phyloP scores from a whole-genome alignment of 441 rosid species.

The Brassica hybrid region DNA sequence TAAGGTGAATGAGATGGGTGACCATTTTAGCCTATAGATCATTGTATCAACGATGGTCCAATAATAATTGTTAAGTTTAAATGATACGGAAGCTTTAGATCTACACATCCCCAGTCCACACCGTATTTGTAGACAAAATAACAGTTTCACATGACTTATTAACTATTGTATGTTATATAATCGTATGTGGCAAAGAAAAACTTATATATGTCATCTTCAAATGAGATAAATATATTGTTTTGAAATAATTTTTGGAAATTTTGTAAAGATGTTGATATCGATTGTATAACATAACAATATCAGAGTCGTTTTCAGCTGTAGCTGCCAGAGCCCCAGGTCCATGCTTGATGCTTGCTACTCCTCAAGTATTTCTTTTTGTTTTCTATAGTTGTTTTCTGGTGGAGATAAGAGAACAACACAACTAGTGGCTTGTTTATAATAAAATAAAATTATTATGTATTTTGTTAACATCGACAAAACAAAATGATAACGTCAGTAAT shows the following conservation, averaged over 20 bases:
- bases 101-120: not conserved
- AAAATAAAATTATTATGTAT: not conserved
- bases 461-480: conserved; percentile 1
- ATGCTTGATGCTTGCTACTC: conserved; percentile 27
- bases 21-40: not conserved
- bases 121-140: too few species aligned
- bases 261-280: not conserved
- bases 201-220: conserved; percentile 6
- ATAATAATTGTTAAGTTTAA: conserved; percentile 8
- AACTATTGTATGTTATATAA: not conserved
- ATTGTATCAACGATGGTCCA: conserved; percentile 17
- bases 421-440: conserved; percentile 19
- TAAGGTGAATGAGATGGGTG: conserved; percentile 24
- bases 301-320: conserved; percentile 40
- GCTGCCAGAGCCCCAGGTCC: conserved; percentile 37
- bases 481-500: not conserved
- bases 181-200: conserved; percentile 2
- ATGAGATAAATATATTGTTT: not conserved
- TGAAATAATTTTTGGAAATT: not conserved
- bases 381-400: conserved; percentile 9
- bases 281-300: not conserved
- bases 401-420: conserved; percentile 15
- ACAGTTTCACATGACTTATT: not conserved
- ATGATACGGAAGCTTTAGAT: not conserved
- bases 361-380: conserved; percentile 3